Conservation (phyloP, 352 stramenopile genomes). For the Globisporangium lucens region DNA sequence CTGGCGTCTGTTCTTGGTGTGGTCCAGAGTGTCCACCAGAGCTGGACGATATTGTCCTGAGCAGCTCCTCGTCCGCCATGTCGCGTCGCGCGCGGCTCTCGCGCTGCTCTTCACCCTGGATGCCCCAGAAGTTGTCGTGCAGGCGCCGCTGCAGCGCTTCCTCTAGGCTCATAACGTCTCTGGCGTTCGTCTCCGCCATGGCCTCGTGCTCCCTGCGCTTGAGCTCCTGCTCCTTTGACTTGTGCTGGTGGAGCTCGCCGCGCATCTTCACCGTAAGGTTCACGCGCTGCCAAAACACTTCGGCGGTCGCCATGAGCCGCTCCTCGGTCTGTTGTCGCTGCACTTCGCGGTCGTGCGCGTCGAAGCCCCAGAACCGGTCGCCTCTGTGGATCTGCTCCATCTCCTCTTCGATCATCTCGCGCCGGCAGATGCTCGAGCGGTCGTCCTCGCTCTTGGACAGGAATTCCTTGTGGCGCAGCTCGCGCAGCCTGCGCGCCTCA, state of each 20-base stretch:
- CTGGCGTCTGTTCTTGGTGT: background rate
- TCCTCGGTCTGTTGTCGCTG: slow-evolving; percentile 38
- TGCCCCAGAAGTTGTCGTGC: slow-evolving; percentile 58
- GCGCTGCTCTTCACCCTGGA: slow-evolving; percentile 46
- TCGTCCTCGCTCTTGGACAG: slow-evolving; percentile 29
- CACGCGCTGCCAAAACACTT: slow-evolving; percentile 42
- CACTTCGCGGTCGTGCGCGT: slow-evolving; percentile 40
- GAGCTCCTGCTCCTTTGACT: slow-evolving; percentile 26
- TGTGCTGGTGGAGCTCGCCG: slow-evolving; percentile 18
- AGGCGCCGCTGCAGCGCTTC: slow-evolving; percentile 43
- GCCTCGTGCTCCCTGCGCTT: slow-evolving; percentile 23
- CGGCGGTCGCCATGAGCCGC: slow-evolving; percentile 34
- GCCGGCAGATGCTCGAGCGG: slow-evolving; percentile 31
- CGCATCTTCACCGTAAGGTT: slow-evolving; percentile 24
- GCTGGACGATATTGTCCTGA: slow-evolving; percentile 10
- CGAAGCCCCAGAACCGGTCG: slow-evolving; percentile 54
- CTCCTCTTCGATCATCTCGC: slow-evolving; percentile 57
- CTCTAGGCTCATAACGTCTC: slow-evolving; percentile 30
- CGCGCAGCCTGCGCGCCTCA: slow-evolving; percentile 18
- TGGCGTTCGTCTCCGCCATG: slow-evolving; percentile 27
- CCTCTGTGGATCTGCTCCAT: slow-evolving; percentile 40
- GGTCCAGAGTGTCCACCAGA: slow-evolving; percentile 2
- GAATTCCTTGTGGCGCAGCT: slow-evolving; percentile 25
- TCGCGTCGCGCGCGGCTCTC: slow-evolving; percentile 28
- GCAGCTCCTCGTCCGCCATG: slow-evolving; percentile 36